Percentiles rank a stretch among this genome's conserved stretches.
Evolutionary conservation across 768 basidiomycete genomes (phyloP).

Genomic region (Lyophyllum shimeji): DNA sequence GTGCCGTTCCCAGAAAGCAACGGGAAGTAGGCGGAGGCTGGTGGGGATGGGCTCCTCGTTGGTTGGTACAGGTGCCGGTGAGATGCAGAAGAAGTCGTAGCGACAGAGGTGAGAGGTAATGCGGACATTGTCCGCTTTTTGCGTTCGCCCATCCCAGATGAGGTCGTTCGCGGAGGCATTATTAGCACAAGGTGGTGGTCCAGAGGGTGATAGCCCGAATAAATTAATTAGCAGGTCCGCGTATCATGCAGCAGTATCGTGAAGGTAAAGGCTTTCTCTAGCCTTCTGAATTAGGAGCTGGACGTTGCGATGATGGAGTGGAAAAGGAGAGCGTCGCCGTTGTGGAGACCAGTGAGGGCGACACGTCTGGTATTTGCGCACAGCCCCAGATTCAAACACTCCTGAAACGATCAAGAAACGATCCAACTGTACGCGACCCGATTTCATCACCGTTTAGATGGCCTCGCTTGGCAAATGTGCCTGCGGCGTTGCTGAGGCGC

Average conservation of each 20-base stretch:
- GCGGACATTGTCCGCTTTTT: constrained; percentile 39
- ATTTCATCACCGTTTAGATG: neutral
- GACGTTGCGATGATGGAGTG: constrained; percentile 3
- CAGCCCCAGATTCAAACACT: constrained; percentile 11
- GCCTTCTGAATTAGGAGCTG: neutral
- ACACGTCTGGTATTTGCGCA: constrained; percentile 17
- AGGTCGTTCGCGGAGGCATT: constrained; percentile 24
- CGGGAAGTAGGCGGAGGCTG: constrained; percentile 81
- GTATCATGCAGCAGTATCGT: neutral
- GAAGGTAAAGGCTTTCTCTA: neutral
- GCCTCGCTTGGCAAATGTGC: neutral
- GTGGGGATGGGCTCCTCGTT: constrained; percentile 55
- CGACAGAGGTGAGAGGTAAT: constrained; percentile 30
- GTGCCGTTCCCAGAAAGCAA: constrained; percentile 48
- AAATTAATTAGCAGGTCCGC: neutral
- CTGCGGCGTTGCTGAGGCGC: no score
- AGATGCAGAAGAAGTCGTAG: constrained; percentile 37
- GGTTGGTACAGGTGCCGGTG: constrained; percentile 25
- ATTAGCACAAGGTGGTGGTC: neutral
- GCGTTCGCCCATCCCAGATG: constrained; percentile 42
- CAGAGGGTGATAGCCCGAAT: constrained; percentile 2
- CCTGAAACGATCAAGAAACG: neutral
- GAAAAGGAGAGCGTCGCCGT: neutral
- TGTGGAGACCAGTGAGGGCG: neutral
- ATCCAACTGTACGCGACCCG: neutral